These are phyloP conservation scores for Ajuga reptans DNA, from an alignment of 305 asterid genomes.

Conservation along the genomic window DNA sequence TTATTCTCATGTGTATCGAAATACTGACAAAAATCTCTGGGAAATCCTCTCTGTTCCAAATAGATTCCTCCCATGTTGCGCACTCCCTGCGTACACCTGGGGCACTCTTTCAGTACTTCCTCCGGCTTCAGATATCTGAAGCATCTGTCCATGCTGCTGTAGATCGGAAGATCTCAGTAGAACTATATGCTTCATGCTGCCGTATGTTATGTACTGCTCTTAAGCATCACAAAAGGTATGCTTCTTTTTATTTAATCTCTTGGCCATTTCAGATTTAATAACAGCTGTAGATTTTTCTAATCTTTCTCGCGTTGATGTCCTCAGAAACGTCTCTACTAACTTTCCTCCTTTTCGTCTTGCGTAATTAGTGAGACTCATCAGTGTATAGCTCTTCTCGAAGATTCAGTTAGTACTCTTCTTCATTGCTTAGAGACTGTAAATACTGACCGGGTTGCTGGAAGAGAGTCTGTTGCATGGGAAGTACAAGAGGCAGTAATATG, in stretches of 20 bases:
- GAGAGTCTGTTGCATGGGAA: constrained; percentile 45
- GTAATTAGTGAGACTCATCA: constrained; percentile 52
- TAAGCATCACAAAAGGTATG: constrained; percentile 70
- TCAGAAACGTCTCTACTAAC: constrained; percentile 12
- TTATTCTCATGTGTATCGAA: constrained; percentile 62
- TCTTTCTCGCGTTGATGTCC: neutral
- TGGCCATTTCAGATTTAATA: neutral
- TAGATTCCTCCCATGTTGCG: constrained; percentile 53
- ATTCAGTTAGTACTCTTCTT: constrained; percentile 69
- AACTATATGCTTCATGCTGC: constrained; percentile 75
- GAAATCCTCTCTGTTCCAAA: constrained; percentile 48
- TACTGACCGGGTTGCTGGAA: constrained; percentile 24
- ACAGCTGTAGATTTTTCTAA: neutral
- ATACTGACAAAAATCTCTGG: constrained; percentile 59
- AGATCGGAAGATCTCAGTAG: constrained; percentile 43
- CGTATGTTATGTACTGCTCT: constrained; percentile 61
- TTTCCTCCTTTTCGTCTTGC: constrained; percentile 18
- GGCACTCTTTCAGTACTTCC: constrained; percentile 56
- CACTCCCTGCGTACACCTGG: constrained; percentile 71
- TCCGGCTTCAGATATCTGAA: constrained; percentile 42
- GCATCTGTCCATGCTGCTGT: constrained; percentile 27
- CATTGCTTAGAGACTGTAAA: constrained; percentile 66
- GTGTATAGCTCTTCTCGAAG: constrained; percentile 63
- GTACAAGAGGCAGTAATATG: constrained; percentile 67
- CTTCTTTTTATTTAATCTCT: constrained; percentile 2